These are phyloP conservation scores for Podaxis sp. DNA, from an alignment of 768 basidiomycete genomes.

Conservation along the genomic window DNA sequence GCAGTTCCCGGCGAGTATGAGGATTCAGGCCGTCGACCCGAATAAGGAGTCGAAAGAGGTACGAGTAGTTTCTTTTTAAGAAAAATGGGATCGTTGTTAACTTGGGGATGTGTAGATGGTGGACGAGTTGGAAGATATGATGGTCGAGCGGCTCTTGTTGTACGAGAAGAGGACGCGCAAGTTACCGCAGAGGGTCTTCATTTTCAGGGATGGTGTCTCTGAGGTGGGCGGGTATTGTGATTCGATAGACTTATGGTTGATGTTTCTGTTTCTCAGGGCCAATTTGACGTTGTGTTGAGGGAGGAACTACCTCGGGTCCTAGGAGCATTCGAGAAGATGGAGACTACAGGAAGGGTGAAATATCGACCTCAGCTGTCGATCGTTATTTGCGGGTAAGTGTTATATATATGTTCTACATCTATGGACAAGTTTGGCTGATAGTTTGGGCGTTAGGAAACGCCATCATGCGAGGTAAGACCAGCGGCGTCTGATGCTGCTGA, in stretches of 20 bases:
- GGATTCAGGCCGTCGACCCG: constrained; percentile 44
- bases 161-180: constrained; percentile 51
- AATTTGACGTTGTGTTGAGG: constrained; percentile 57
- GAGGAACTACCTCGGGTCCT: constrained; percentile 62
- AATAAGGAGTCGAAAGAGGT: constrained; percentile 41
- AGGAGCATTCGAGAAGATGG: constrained; percentile 53
- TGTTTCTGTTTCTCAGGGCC: constrained; percentile 47
- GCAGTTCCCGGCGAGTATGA: constrained; percentile 73
- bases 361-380: constrained; percentile 69
- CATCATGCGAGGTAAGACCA: constrained; percentile 48
- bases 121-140: constrained; percentile 57
- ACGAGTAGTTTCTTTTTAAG: not conserved
- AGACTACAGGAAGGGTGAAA: constrained; percentile 31
- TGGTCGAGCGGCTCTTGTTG: constrained; percentile 60
- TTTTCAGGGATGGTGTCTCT: constrained; percentile 82
- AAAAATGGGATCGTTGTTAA: not conserved
- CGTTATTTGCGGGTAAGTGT: constrained; percentile 61
- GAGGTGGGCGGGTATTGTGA: constrained; percentile 38
- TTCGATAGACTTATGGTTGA: not conserved
- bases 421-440: not conserved
- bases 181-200: constrained; percentile 63
- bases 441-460: constrained; percentile 44
- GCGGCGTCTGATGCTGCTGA: too few species aligned
- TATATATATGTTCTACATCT: not conserved
- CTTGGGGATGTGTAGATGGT: constrained; percentile 56